Conservation (phyloP, 179 eudicot species). For the Silene noctiflora region DNA sequence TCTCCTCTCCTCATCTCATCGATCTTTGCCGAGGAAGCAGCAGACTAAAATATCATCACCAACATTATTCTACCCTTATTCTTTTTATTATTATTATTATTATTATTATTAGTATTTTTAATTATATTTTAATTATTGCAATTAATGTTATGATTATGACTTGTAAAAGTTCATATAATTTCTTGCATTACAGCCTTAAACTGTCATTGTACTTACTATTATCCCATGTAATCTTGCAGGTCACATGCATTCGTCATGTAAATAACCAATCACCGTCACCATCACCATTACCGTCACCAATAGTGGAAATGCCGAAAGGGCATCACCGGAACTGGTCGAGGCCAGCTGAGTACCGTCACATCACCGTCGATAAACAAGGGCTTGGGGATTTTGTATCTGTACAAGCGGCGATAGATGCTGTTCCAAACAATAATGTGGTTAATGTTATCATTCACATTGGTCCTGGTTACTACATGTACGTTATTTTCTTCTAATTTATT, state of each 20-base stretch:
- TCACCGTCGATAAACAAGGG: slow-evolving; percentile 38
- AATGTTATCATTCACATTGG: slow-evolving; percentile 40
- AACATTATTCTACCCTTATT: not conserved
- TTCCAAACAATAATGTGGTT: slow-evolving; percentile 38
- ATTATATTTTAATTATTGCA: too few species aligned
- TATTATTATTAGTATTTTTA: not conserved
- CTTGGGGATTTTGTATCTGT: slow-evolving; percentile 41
- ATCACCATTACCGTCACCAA: slow-evolving; percentile 1
- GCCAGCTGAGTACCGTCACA: slow-evolving; percentile 33
- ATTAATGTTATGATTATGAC: slow-evolving; percentile 19
- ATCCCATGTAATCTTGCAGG: slow-evolving; percentile 31
- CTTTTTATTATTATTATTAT: not conserved
- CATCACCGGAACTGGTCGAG: slow-evolving; percentile 34
- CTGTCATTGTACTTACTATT: slow-evolving; percentile 19
- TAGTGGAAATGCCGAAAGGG: slow-evolving; percentile 10
- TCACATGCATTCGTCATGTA: slow-evolving; percentile 12
- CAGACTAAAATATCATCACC: not conserved
- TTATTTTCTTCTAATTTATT: not conserved
- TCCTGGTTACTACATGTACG: slow-evolving; percentile 43
- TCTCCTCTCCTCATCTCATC: not conserved
- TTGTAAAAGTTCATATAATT: slow-evolving; percentile 2
- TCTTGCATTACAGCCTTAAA: not conserved
- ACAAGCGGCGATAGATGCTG: slow-evolving; percentile 49
- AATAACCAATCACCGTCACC: slow-evolving; percentile 15
- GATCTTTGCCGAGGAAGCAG: not conserved